A percentile compares a stretch with the other conserved stretches of the same genome.
Evolutionary conservation across 306 rosid species (phyloP).

Genomic region (cucumber (Cucumis sativus)): DNA sequence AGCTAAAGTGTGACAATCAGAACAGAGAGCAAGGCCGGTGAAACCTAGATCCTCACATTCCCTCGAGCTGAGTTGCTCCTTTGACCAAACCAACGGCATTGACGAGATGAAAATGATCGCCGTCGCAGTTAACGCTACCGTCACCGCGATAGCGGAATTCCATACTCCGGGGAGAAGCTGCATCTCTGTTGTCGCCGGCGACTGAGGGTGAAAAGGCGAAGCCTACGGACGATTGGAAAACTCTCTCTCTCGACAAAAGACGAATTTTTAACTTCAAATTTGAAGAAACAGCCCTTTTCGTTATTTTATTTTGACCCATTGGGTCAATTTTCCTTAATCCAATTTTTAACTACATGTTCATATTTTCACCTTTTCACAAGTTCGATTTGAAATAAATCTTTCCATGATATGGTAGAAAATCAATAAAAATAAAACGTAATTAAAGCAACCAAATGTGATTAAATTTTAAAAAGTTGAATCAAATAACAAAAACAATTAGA

Average conservation of each 20-base stretch:
- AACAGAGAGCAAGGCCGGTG: conserved; percentile 79
- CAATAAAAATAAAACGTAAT: too few relatives aligned
- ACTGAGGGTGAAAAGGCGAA: background rate
- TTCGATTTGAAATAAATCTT: too few relatives aligned
- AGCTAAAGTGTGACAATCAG: conserved; percentile 71
- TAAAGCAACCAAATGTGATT: too few relatives aligned
- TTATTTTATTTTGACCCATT: background rate
- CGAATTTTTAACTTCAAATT: background rate
- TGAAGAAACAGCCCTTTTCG: background rate
- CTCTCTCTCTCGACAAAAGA: background rate
- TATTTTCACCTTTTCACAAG: too few relatives aligned
- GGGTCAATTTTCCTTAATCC: background rate
- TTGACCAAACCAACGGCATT: conserved; percentile 10
- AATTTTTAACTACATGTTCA: too few relatives aligned
- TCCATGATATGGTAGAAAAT: too few relatives aligned
- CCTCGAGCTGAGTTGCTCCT: conserved; percentile 55
- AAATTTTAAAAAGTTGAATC: too few relatives aligned
- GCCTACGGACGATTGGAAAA: background rate
- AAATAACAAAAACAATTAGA: too few relatives aligned
- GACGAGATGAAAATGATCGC: background rate
- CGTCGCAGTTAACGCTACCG: background rate
- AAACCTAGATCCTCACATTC: conserved; percentile 92
- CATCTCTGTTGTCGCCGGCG: background rate
- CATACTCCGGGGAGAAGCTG: background rate
- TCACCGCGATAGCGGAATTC: conserved; percentile 3